Base-by-base conservation (phyloP, 2,329 filamentous ascomycete species). In the Dendryphion nanum region DNA sequence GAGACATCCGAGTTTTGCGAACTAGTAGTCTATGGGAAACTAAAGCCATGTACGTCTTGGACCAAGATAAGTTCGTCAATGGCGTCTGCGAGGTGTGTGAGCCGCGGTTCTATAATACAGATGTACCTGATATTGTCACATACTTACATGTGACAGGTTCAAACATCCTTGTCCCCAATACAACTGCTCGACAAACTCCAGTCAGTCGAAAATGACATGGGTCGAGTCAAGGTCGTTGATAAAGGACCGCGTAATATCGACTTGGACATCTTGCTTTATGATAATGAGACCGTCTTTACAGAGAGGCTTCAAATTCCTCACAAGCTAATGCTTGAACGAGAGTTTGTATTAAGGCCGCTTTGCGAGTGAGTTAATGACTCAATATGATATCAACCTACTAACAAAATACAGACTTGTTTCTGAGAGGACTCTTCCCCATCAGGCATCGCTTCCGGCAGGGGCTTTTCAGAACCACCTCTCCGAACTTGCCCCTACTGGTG, bases 201-300 rank as follows among this genome's bases (percentile, higher is more conserved):
- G 61, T 76, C 77, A 20, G 91, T 98, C 51, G 93, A 98, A 62
- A 81, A 78, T 33, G 71, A 72, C 0, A 78, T 96, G 59, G 90
- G 90, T 0, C 79, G 93, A 39, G 78, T 81, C 45, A 96, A 96
- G 65, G 55, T 88, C 30, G 80, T 97, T 29, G 89, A 96, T 56
- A 98, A 98, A 62, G 93, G 93, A 0, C 93, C 93, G 2, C 79
- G 93, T 18, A 95, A 89, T 58, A 95, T 98, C 45, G 93, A 98
- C 58, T 74, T 98, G 12, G 93, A 98, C 58, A 89, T 98, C 32
- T 71, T 97, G 14, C 48, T 96, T 1, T 96, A 95, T 59, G 84
- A 82, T 35, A 70, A 86, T 38, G 69, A 83, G 42, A 71, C 67
- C 3, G 69, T 95, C 35, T 68, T 80, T 28, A 76, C 87, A 47